Percentiles rank a stretch among this genome's conserved stretches.
phyloP scores from a whole-genome alignment of 176 grass and related monocot genomes.

The Carex littledalei region DNA sequence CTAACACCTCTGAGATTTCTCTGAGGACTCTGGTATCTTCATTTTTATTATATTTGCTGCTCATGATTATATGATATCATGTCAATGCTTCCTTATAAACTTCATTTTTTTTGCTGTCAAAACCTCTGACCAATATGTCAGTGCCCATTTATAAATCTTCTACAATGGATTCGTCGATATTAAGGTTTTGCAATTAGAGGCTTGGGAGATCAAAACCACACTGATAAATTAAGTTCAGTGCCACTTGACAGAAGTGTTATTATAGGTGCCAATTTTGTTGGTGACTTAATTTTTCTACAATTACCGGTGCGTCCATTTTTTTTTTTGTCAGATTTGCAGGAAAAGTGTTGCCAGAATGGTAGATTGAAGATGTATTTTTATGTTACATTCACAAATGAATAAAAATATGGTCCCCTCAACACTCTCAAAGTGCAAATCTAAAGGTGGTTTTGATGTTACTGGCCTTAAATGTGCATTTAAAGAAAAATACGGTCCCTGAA shows the following conservation, averaged over 20 bases:
- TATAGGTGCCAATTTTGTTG: neutral
- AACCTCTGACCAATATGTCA: too few species aligned
- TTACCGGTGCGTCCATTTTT: neutral
- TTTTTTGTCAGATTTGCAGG: neutral
- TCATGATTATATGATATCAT: neutral
- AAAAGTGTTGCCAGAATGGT: neutral
- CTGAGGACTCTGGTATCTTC: slow-evolving; percentile 48
- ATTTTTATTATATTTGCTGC: neutral
- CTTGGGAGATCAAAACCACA: slow-evolving; percentile 57
- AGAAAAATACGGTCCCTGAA: too few species aligned
- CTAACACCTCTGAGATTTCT: slow-evolving; percentile 33
- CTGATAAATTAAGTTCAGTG: slow-evolving; percentile 30
- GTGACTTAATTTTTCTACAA: neutral
- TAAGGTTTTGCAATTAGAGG: slow-evolving; percentile 23
- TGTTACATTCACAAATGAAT: neutral
- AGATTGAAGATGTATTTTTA: too few species aligned
- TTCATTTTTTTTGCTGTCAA: neutral
- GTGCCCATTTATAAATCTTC: slow-evolving; percentile 46
- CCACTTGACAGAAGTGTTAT: too few species aligned
- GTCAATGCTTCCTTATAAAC: neutral
- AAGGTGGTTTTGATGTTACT: too few species aligned
- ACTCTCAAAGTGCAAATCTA: too few species aligned
- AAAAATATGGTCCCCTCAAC: too few species aligned
- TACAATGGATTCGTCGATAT: slow-evolving; percentile 45
- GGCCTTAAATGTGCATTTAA: too few species aligned